phyloP scores from a whole-genome alignment of 257 asterid species.

The Jaltomata sinuosa region DNA sequence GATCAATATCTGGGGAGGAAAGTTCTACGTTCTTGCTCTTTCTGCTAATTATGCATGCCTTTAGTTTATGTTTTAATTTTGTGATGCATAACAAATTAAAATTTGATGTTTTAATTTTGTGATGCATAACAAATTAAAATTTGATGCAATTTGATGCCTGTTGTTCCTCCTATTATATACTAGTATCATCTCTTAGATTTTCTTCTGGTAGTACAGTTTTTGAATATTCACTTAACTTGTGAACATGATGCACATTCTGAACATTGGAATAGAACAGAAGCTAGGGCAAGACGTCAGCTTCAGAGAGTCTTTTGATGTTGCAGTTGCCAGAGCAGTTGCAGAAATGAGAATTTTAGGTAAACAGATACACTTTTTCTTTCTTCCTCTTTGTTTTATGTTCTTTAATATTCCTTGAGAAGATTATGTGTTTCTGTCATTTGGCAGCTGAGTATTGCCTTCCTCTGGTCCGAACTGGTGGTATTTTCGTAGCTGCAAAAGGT shows the following conservation, averaged over 20 bases:
- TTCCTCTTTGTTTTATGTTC: neutral
- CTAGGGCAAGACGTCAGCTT: slow-evolving; percentile 51
- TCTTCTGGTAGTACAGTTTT: neutral
- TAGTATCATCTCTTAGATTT: neutral
- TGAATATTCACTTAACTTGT: neutral
- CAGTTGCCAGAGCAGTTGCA: slow-evolving; percentile 96
- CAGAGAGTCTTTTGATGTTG: slow-evolving; percentile 79
- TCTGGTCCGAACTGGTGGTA: slow-evolving; percentile 84
- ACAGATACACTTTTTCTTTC: neutral
- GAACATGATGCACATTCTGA: slow-evolving; percentile 7
- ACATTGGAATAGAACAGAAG: slow-evolving; percentile 45
- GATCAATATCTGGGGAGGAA: neutral
- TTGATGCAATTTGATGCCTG: neutral
- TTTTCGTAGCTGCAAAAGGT: slow-evolving; percentile 92
- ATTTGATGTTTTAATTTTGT: neutral
- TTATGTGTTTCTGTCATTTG: slow-evolving; percentile 9
- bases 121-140: neutral
- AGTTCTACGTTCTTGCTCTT: neutral
- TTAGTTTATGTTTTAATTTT: neutral
- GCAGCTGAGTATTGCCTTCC: slow-evolving; percentile 94
- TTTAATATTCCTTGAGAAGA: slow-evolving; percentile 5
- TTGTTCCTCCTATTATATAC: neutral
- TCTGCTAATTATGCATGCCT: neutral
- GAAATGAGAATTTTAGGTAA: slow-evolving; percentile 88
- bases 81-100: neutral